Base-by-base conservation (phyloP, 208 protist genomes). In the Trypanosoma cruzi region DNA sequence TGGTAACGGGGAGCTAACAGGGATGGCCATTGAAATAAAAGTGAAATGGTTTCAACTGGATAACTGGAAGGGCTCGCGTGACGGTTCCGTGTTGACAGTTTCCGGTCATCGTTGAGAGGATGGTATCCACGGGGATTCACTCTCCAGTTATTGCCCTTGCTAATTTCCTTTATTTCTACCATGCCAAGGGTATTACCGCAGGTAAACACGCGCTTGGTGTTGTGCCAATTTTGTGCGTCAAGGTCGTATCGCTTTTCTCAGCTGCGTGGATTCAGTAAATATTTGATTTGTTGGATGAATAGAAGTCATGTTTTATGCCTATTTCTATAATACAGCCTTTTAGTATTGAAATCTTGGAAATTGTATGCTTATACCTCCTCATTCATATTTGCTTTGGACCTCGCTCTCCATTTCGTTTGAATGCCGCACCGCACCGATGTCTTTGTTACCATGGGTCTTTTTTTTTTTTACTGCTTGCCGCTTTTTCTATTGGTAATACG, bases 211-310 rank as follows among this genome's bases (percentile, higher is more conserved):
- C 79, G 11, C 80, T 96, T n/a, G 94, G 92, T 50, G 59, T 97
- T 28, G 46, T 80, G 0, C 75, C 97, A 0, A 96, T 97, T 58
- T 31, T 98, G 11, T 90, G 82, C 48, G 92, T 97, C 42, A 85
- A 89, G 2, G 73, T 97, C 53, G 97, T 98, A 57, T 97, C 93
- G 91, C 92, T 97, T 11, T 81, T 78, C 1, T 92, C 93, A 2
- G 96, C 91, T 11, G 77, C 80, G 57, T 91, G 88, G 79, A 98
- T 98, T 71, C 86, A 97, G 70, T 81, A 89, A 68, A 96, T 97
- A 40, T 98, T 97, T 65, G 84, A 75, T 22, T 65, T 83, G 16
- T 62, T 94, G 6, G 71, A 94, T 18, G 97, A 85, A 73, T 81
- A 88, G 60, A 89, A 92, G 56, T 93, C 93, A 5, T 96, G 88